Percentiles rank a stretch among this genome's conserved stretches.
Evolutionary conservation across 257 asterid species (phyloP).

Genomic region (Nicotiana undulata): DNA sequence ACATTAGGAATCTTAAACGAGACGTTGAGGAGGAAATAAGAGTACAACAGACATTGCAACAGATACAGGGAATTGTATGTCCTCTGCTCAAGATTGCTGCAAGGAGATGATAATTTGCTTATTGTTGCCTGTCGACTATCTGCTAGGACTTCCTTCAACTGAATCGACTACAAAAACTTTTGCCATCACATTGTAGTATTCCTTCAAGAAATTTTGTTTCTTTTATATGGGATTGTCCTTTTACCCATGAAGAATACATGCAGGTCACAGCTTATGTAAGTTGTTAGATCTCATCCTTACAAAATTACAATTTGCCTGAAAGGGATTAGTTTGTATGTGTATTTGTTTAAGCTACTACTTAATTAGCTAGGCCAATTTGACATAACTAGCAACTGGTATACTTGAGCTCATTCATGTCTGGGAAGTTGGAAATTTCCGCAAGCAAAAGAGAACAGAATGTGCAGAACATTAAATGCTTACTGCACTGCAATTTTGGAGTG

Average conservation of each 20-base stretch:
- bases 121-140: neutral
- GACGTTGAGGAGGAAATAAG: conserved; percentile 83
- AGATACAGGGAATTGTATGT: conserved; percentile 74
- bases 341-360: neutral
- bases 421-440: neutral
- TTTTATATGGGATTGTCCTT: neutral
- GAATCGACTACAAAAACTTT: neutral
- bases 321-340: neutral
- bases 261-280: neutral
- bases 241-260: neutral
- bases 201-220: conserved; percentile 1
- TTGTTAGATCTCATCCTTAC: neutral
- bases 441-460: neutral
- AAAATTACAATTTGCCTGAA: neutral
- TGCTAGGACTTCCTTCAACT: neutral
- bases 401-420: neutral
- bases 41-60: conserved; percentile 62
- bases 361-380: neutral
- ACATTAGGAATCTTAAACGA: conserved; percentile 66
- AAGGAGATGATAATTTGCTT: conserved; percentile 32
- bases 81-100: conserved; percentile 80
- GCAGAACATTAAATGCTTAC: neutral
- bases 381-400: neutral
- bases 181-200: neutral
- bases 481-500: too few species aligned